Percentiles rank a stretch among this genome's conserved stretches.
phyloP scores from a whole-genome alignment of 768 basidiomycete genomes.

The Pleurotus giganteus region DNA sequence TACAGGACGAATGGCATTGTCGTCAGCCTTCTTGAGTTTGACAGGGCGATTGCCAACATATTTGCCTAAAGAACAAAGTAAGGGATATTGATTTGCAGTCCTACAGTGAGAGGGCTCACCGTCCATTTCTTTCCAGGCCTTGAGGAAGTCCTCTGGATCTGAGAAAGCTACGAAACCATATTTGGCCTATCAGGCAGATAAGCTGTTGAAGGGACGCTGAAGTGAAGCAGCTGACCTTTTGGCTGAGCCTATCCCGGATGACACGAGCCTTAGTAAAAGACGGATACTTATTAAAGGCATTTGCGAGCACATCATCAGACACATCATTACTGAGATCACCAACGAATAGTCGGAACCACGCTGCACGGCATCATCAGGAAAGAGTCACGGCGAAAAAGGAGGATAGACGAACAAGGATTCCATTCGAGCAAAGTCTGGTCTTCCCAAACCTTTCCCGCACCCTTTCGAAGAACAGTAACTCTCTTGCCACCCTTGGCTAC shows the following conservation, averaged over 20 bases:
- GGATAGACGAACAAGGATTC: conserved; percentile 75
- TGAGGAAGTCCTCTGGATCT: conserved; percentile 97
- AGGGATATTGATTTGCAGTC: conserved; percentile 1
- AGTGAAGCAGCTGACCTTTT: conserved; percentile 59
- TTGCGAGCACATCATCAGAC: conserved; percentile 89
- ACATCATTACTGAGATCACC: conserved; percentile 99
- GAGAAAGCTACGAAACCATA: conserved; percentile 98
- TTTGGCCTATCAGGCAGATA: conserved; percentile 68
- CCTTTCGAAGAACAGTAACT: conserved; percentile 91
- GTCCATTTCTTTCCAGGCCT: conserved; percentile 99
- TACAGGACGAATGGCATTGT: conserved; percentile 81
- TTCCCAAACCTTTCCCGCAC: conserved; percentile 97
- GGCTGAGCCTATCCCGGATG: conserved; percentile 89
- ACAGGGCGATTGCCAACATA: conserved; percentile 99
- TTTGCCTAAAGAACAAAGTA: conserved; percentile 55
- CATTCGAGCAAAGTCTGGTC: conserved; percentile 96
- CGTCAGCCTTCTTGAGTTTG: conserved; percentile 92
- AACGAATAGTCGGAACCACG: conserved; percentile 97
- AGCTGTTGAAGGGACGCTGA: conserved; percentile 6
- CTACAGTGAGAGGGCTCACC: conserved; percentile 46
- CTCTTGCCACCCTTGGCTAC: conserved; percentile 89
- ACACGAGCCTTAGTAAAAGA: conserved; percentile 96
- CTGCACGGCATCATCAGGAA: conserved; percentile 35
- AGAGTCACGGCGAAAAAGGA: conserved; percentile 13
- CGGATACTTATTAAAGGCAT: conserved; percentile 90